Evolutionary conservation across 768 basidiomycete genomes (phyloP).

Genomic region (Guyanaporus albipodus): DNA sequence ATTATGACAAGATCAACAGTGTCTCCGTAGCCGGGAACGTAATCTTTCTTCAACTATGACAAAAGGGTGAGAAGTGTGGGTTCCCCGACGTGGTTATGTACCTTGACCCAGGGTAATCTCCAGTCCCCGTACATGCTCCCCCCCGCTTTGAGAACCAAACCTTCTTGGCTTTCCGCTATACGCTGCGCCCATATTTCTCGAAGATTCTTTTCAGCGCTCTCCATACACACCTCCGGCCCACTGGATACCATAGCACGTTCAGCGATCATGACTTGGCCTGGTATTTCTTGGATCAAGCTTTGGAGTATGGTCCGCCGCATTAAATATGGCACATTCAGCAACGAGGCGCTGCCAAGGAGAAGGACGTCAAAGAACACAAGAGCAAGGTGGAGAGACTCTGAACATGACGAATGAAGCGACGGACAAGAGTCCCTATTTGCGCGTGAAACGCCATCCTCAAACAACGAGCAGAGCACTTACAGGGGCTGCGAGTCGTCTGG

Average conservation of each 20-base stretch:
- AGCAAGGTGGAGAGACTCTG: conserved; percentile 55
- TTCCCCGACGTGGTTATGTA: conserved; percentile 17
- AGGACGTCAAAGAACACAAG: conserved; percentile 89
- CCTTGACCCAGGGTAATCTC: conserved; percentile 76
- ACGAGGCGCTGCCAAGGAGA: conserved; percentile 54
- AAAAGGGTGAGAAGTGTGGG: conserved; percentile 9
- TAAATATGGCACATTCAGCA: conserved; percentile 54
- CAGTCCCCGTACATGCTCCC: conserved; percentile 64
- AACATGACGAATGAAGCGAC: conserved; percentile 40
- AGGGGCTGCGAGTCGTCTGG: conserved; percentile 19
- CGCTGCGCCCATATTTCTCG: conserved; percentile 45
- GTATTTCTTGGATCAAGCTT: conserved; percentile 44
- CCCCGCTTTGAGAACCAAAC: conserved; percentile 74
- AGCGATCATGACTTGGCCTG: conserved; percentile 63
- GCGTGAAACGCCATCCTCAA: not conserved
- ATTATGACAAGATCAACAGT: conserved; percentile 73
- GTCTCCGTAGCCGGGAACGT: conserved; percentile 83
- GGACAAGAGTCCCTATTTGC: conserved; percentile 34
- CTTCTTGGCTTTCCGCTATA: conserved; percentile 57
- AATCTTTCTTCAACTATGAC: conserved; percentile 70
- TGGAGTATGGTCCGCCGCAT: conserved; percentile 62
- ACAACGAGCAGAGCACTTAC: conserved; percentile 9
- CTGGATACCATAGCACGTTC: conserved; percentile 44
- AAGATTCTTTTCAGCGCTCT: conserved; percentile 29
- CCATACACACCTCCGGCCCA: conserved; percentile 7